These are phyloP conservation scores for Monosporascus sp. DNA, from an alignment of 2,329 filamentous ascomycete species.

Conservation along the genomic window DNA sequence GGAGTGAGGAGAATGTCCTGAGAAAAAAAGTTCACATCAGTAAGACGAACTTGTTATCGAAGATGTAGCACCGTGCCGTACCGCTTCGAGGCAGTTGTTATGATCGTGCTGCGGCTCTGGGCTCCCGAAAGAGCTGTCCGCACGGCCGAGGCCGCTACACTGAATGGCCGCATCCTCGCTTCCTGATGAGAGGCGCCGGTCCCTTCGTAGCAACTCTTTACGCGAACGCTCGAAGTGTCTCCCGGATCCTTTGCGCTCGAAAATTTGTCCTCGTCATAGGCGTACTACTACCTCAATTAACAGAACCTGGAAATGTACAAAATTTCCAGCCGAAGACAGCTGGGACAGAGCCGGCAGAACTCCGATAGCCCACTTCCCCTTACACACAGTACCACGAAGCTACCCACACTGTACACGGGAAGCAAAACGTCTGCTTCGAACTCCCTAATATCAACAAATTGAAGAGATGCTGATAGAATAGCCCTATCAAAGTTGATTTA, in stretches of 20 bases:
- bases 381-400: no score
- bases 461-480: not conserved
- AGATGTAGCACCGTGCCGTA: not conserved
- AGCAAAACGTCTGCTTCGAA: no score
- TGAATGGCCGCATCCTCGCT: slow-evolving; percentile 10
- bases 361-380: no score
- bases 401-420: no score
- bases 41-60: not conserved
- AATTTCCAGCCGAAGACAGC: no score
- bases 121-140: slow-evolving; percentile 11
- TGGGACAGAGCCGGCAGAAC: no score
- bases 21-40: not conserved
- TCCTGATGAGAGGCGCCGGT: not conserved
- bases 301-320: no score
- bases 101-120: not conserved
- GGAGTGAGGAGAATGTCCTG: slow-evolving; percentile 45
- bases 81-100: slow-evolving; percentile 6
- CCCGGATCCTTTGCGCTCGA: no score
- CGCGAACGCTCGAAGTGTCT: no score
- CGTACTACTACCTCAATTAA: no score
- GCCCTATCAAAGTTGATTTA: not conserved
- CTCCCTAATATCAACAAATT: no score
- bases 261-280: not conserved
- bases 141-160: slow-evolving; percentile 2
- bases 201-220: not conserved